These are phyloP conservation scores for Rhytidhysteron rufulum DNA, from an alignment of 2,329 filamentous ascomycete species.

Conservation along the genomic window DNA sequence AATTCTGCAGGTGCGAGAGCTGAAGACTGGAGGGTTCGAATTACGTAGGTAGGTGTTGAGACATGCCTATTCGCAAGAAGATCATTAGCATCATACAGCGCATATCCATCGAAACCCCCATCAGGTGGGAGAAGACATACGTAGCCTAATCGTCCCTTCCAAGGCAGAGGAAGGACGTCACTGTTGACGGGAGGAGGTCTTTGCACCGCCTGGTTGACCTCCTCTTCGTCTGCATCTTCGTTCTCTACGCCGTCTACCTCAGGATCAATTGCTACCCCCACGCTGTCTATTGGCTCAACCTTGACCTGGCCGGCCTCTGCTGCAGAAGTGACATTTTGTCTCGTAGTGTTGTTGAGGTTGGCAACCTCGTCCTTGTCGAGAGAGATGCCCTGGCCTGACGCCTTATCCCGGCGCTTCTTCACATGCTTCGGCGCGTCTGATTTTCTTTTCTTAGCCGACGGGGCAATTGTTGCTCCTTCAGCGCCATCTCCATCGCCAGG, in stretches of 20 bases:
- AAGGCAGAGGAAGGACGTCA: conserved; percentile 77
- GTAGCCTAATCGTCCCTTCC: conserved; percentile 87
- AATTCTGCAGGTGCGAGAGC: conserved; percentile 86
- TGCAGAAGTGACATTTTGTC: conserved; percentile 15
- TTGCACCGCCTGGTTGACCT: conserved; percentile 55
- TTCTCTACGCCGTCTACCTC: conserved; percentile 54
- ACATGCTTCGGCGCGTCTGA: neutral
- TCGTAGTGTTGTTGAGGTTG: conserved; percentile 7
- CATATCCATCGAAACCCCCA: conserved; percentile 7
- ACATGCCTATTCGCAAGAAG: conserved; percentile 59
- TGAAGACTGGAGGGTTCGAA: conserved; percentile 80
- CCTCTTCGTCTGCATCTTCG: conserved; percentile 52
- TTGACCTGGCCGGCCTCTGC: conserved; percentile 8
- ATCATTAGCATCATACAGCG: neutral
- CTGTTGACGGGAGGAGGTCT: conserved; percentile 79
- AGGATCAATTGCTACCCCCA: conserved; percentile 37
- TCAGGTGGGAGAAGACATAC: conserved; percentile 51
- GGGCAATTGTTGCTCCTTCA: neutral
- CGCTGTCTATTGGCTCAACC: conserved; percentile 14
- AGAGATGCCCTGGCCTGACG: neutral
- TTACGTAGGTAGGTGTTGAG: conserved; percentile 86
- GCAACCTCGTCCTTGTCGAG: neutral
- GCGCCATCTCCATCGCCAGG: neutral
- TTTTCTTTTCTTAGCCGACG: neutral
- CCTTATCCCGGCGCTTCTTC: too few relatives aligned